Evolutionary conservation across 2,329 filamentous ascomycete genomes (phyloP).

Genomic region (Alternaria sp.): DNA sequence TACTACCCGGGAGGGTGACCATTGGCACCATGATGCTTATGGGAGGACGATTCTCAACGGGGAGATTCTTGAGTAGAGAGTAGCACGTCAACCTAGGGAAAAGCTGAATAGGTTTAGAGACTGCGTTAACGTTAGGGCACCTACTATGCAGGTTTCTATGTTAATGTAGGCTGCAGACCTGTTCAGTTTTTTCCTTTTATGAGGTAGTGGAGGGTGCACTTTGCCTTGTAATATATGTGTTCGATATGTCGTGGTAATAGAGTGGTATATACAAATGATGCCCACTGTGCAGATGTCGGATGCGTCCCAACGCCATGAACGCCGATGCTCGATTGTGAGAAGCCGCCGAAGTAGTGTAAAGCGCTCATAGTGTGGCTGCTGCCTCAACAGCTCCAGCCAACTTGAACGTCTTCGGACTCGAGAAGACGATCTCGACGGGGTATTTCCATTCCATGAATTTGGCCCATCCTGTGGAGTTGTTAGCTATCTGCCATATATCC

Average conservation of each 20-base stretch:
- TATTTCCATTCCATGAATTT: conserved; percentile 96
- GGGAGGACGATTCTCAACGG: background rate
- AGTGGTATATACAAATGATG: background rate
- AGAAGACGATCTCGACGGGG: conserved; percentile 71
- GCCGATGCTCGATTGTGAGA: conserved; percentile 15
- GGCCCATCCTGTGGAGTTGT: conserved; percentile 74
- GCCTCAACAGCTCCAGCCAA: conserved; percentile 55
- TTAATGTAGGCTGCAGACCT: too few species aligned
- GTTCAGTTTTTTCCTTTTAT: too few species aligned
- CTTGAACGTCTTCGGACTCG: conserved; percentile 55
- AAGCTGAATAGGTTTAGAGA: too few species aligned
- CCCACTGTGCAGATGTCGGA: background rate
- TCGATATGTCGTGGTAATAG: background rate
- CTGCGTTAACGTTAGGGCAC: too few species aligned
- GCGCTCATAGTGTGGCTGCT: conserved; percentile 50
- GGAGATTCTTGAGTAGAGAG: background rate
- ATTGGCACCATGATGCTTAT: background rate
- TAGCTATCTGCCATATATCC: background rate
- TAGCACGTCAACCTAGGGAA: too few species aligned
- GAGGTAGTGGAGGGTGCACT: too few species aligned
- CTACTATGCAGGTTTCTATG: too few species aligned
- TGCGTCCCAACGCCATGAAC: conserved; percentile 13
- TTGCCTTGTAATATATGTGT: background rate
- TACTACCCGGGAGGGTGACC: background rate
- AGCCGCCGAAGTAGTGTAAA: background rate